Percentiles rank a stretch among this genome's conserved stretches.
Evolutionary conservation across 2,329 filamentous ascomycete species (phyloP).

Genomic region (Akanthomyces muscarius): DNA sequence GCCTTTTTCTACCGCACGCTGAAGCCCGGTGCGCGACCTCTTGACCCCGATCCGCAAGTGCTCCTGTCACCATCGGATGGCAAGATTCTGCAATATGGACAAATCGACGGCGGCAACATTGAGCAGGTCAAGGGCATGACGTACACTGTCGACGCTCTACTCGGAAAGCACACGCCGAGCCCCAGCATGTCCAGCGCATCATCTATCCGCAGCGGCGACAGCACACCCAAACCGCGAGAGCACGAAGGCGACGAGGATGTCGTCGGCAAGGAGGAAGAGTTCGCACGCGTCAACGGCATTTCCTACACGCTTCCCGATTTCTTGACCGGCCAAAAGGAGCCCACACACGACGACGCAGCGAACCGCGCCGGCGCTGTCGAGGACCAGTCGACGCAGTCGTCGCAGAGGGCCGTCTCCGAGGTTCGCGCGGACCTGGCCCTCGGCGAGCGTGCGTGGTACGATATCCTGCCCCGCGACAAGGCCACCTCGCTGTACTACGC

Average conservation of each 20-base stretch:
- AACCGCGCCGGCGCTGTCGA: constrained; percentile 37
- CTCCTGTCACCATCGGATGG: constrained; percentile 88
- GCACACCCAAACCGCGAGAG: constrained; percentile 25
- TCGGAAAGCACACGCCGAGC: constrained; percentile 63
- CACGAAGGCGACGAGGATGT: constrained; percentile 55
- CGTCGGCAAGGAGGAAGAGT: constrained; percentile 81
- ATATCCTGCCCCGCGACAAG: constrained; percentile 57
- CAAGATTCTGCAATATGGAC: constrained; percentile 84
- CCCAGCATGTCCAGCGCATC: constrained; percentile 47
- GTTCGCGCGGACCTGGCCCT: constrained; percentile 80
- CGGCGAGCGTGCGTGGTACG: constrained; percentile 67
- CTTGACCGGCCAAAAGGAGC: constrained; percentile 64
- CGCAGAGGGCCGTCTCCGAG: constrained; percentile 70
- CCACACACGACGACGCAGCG: constrained; percentile 37
- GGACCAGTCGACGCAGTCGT: constrained; percentile 66
- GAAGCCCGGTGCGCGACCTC: constrained; percentile 80
- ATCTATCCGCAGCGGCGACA: constrained; percentile 19
- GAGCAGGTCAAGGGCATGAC: constrained; percentile 99
- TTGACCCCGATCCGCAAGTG: constrained; percentile 76
- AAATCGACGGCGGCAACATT: constrained; percentile 88
- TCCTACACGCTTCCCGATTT: constrained; percentile 88
- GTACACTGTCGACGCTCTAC: constrained; percentile 87
- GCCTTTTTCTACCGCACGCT: constrained; percentile 96
- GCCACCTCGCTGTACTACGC: constrained; percentile 81
- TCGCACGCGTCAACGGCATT: constrained; percentile 90